Evolutionary conservation across 495 filamentous ascomycete genomes (phyloP), one percentile per base, ranked within the genome.

Genomic region (Neurospora sp.): DNA sequence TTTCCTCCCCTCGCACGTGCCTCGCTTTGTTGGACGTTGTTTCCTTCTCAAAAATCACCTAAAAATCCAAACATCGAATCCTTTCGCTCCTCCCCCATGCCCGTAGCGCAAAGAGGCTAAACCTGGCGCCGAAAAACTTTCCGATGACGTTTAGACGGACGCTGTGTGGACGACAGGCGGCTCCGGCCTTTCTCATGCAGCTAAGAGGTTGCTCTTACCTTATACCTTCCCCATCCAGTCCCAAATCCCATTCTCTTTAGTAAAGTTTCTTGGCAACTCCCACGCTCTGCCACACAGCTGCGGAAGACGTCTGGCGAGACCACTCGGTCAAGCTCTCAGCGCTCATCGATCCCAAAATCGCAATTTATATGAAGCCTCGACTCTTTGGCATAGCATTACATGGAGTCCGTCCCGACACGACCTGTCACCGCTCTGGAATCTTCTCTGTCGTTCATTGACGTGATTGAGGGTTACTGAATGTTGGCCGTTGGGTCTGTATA

Each of bases 151-250:
- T 65, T 65, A 6, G 27, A 61, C 12, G 48, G 48, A 31, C 12
- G 48, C 48, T 61, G 53, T 61, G 27, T 65, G 53, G 53, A 31
- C 53, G 53, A 35, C 53, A 65, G 53, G 53, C 53, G 70, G 73
- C 75, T 74, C 79, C 76, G 75, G 69, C 53, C 53, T 35, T 37
- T 78, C 65, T 61, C 31, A 74, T 79, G 79, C 77, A 79, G 76
- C 79, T 77, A 78, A 61, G 75, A 75, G 75, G 79, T 80, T 80
- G 48, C 73, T 77, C 70, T 80, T 80, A 80, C 79, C 74, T 79
- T 73, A 79, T 74, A 79, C 77, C 75, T 79, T 77, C 76, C 77
- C 68, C 70, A 77, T 79, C 40, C 61, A 78, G 74, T 37, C 75
- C 65, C 53, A 14, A 35, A 65, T 65, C 27, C 14, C 53, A 35